These are phyloP conservation scores for Penicillium sp. DNA, from an alignment of 2,329 filamentous ascomycete species.

Conservation along the genomic window DNA sequence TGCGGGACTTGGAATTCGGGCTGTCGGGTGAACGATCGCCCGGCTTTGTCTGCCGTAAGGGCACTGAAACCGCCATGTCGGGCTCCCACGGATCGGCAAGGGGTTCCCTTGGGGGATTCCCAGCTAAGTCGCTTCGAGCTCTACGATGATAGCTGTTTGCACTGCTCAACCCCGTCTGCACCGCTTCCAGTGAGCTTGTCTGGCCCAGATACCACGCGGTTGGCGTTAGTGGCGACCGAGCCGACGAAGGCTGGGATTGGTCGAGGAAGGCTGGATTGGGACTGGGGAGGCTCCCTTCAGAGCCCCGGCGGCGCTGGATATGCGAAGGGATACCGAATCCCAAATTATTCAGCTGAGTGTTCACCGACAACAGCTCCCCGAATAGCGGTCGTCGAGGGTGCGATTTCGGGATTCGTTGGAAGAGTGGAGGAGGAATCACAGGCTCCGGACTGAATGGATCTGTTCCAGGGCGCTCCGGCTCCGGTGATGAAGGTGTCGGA, in stretches of 20 bases:
- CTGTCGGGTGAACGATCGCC: slow-evolving; percentile 32
- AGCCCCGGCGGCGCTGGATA: slow-evolving; percentile 65
- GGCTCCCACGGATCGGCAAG: slow-evolving; percentile 35
- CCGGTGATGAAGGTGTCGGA: slow-evolving; percentile 19
- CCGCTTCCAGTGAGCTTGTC: slow-evolving; percentile 48
- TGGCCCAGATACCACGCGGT: slow-evolving; percentile 66
- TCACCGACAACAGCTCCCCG: slow-evolving; percentile 71
- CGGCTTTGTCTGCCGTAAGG: slow-evolving; percentile 35
- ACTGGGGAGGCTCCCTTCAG: slow-evolving; percentile 69
- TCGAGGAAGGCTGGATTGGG: slow-evolving; percentile 50
- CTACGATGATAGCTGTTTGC: slow-evolving; percentile 40
- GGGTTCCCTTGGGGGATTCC: slow-evolving; percentile 34
- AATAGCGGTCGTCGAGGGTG: slow-evolving; percentile 65
- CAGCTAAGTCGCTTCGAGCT: slow-evolving; percentile 62
- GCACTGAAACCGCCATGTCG: slow-evolving; percentile 41
- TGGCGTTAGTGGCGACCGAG: slow-evolving; percentile 65
- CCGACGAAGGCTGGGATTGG: slow-evolving; percentile 44
- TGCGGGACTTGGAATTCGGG: slow-evolving; percentile 49
- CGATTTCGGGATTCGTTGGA: slow-evolving; percentile 32
- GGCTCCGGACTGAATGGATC: slow-evolving; percentile 2
- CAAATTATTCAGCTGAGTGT: slow-evolving; percentile 56
- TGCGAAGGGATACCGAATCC: slow-evolving; percentile 62
- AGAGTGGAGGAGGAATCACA: slow-evolving; percentile 25
- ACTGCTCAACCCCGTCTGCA: slow-evolving; percentile 33
- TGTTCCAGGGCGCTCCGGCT: slow-evolving; percentile 5